phyloP scores from a whole-genome alignment of 208 protist genomes.

The Trichomonas tenax region DNA sequence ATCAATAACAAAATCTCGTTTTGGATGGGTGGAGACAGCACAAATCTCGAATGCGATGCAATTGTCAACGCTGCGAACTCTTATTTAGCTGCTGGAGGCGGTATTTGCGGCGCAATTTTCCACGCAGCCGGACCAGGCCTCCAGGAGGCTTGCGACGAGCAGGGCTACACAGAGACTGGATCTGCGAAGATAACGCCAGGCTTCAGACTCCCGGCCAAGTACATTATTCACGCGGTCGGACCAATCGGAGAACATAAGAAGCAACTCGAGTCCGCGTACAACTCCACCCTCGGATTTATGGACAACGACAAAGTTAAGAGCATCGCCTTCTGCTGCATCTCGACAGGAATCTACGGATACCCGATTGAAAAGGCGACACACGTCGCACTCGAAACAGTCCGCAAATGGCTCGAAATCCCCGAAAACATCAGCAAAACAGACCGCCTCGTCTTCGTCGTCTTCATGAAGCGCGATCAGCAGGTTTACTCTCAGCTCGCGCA shows the following conservation, averaged over 20 bases:
- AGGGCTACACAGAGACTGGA: slow-evolving; percentile 48
- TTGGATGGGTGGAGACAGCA: slow-evolving; percentile 40
- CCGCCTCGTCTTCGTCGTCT: background rate
- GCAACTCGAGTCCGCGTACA: slow-evolving; percentile 50
- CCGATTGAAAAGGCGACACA: slow-evolving; percentile 45
- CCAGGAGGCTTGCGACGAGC: slow-evolving; percentile 45
- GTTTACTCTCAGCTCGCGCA: background rate
- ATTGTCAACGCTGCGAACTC: slow-evolving; percentile 64
- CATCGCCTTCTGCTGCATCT: slow-evolving; percentile 58
- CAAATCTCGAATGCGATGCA: slow-evolving; percentile 48
- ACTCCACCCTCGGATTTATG: slow-evolving; percentile 43
- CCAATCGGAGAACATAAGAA: slow-evolving; percentile 53
- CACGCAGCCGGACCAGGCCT: slow-evolving; percentile 50
- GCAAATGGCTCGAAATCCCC: background rate
- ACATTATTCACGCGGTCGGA: slow-evolving; percentile 59
- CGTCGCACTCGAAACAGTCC: slow-evolving; percentile 48
- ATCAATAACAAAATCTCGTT: background rate
- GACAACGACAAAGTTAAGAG: slow-evolving; percentile 42
- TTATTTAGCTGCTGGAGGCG: slow-evolving; percentile 49
- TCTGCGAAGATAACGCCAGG: slow-evolving; percentile 51
- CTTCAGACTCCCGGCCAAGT: slow-evolving; percentile 52
- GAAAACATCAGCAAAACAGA: background rate
- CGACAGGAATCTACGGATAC: slow-evolving; percentile 64
- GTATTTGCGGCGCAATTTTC: slow-evolving; percentile 62
- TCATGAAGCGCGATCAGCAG: background rate